Base-by-base conservation (phyloP, 805 yeast species). In the Candida dajiaensis region DNA sequence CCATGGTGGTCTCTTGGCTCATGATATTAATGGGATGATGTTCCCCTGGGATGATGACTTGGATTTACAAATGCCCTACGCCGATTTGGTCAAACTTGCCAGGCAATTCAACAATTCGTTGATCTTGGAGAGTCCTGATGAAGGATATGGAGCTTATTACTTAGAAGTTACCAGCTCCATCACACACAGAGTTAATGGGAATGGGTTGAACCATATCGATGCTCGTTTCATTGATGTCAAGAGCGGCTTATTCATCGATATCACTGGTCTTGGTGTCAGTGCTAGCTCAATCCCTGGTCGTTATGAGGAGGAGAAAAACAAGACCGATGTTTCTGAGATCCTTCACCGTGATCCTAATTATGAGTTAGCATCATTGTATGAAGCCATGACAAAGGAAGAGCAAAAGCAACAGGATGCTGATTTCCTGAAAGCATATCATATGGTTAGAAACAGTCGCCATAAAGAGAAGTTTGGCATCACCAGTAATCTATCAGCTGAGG, bases 211-310 rank as follows among this genome's bases (percentile, higher is more conserved):
- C 58, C 79, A 80, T 54, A 83, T 84, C 40, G 88, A 83, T 64
- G 90, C 86, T 0, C 66, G 94, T 44, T 81, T 84, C 56, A 78
- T 85, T 46, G 90, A 84, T 60, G 67, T 80, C 12, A 85, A 81
- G 52, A 73, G 81, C 7, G 94, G 92, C 0, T 62, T 81, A 45
- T 85, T 79, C 56, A 80, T 85, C 45, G 94, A 85, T 61, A 78
- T 85, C 26, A 85, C 94, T 0, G 90, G 81, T 6, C 23, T 58
- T 28, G 50, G 48, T 12, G 52, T 55, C 2, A 43, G 56, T 3
- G 42, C 61, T 2, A 31, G 41, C 6, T 21, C 49, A 4, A 26
- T 52, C 2, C 55, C 58, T 9, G 22, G 6, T 3, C 47, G 53
- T 36, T 54, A 38, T 31, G 18, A 33, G 11, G 41, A 48, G 0